A percentile compares a stretch with the other conserved stretches of the same genome.
phyloP scores from a whole-genome alignment of 2,329 filamentous ascomycete genomes.

The Trichoderma lentiforme region DNA sequence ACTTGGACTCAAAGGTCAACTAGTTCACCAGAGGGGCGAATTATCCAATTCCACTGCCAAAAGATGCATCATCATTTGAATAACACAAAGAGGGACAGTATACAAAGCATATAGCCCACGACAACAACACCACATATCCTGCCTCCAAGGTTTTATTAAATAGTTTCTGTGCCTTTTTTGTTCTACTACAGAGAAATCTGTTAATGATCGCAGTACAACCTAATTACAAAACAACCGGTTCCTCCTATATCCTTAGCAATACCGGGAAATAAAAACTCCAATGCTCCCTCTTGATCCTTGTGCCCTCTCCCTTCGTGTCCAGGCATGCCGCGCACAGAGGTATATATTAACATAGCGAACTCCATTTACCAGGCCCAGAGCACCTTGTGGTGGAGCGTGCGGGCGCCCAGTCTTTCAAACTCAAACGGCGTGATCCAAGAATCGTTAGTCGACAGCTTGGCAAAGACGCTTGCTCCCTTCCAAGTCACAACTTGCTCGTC shows the following conservation, averaged over 20 bases:
- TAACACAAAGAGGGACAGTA: fast-evolving
- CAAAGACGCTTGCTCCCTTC: constrained; percentile 98
- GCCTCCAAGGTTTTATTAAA: neutral
- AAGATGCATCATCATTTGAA: neutral
- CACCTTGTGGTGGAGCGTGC: constrained; percentile 81
- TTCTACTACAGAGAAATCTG: neutral
- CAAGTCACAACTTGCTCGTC: constrained; percentile 96
- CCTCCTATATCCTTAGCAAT: neutral
- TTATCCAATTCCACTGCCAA: neutral
- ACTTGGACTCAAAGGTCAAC: neutral
- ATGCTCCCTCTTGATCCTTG: constrained; percentile 5
- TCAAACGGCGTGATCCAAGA: constrained; percentile 88
- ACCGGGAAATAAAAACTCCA: constrained; percentile 6
- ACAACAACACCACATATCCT: neutral
- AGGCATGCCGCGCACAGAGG: neutral
- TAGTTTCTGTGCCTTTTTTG: neutral
- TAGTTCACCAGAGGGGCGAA: neutral
- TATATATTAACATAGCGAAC: neutral
- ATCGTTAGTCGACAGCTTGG: constrained; percentile 87
- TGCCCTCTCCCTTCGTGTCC: neutral
- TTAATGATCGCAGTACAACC: neutral
- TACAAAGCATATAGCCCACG: neutral
- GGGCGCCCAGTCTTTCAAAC: constrained; percentile 79
- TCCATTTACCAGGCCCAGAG: constrained; percentile 55
- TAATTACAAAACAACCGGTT: neutral